A percentile compares a stretch with the other conserved stretches of the same genome.
phyloP scores from a whole-genome alignment of 352 stramenopile species.

The Pilasporangium apinafurcum region DNA sequence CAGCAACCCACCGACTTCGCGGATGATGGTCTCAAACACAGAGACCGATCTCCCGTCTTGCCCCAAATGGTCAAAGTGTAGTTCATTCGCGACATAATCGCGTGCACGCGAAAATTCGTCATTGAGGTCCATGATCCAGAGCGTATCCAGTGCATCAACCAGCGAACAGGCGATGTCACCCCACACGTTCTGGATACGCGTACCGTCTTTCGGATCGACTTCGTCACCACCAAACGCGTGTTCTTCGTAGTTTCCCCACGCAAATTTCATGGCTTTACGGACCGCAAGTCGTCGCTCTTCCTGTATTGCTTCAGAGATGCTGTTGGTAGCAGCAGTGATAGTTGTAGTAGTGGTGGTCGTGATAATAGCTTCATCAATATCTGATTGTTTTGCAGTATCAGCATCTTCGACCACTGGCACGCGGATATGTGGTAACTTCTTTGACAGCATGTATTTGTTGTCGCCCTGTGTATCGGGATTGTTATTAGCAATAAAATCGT shows the following conservation, averaged over 20 bases:
- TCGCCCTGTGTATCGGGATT: too few relatives aligned
- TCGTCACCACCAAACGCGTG: slow-evolving; percentile 96
- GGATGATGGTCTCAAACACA: slow-evolving; percentile 99
- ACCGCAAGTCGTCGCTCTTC: slow-evolving; percentile 34
- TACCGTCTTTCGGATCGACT: slow-evolving; percentile 74
- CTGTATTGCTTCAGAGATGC: slow-evolving; percentile 14
- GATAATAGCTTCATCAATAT: too few relatives aligned
- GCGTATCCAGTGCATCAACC: slow-evolving; percentile 94
- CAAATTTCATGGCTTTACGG: slow-evolving; percentile 64
- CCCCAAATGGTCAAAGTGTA: slow-evolving; percentile 81
- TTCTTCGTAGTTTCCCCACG: slow-evolving; percentile 88
- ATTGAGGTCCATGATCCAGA: slow-evolving; percentile 95
- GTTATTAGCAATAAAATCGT: too few relatives aligned
- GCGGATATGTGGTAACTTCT: too few relatives aligned
- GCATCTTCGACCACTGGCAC: too few relatives aligned
- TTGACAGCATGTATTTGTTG: too few relatives aligned
- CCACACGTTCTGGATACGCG: slow-evolving; percentile 77
- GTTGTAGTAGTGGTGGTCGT: too few relatives aligned
- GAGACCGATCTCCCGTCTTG: slow-evolving; percentile 71
- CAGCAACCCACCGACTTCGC: slow-evolving; percentile 95
- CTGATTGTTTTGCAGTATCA: not conserved
- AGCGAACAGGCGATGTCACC: slow-evolving; percentile 88
- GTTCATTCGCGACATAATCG: slow-evolving; percentile 77
- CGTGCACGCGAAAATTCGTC: slow-evolving; percentile 89
- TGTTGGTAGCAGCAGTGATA: too few relatives aligned